Base-by-base conservation (phyloP, 1,139 yeast genomes). In the Eremothecium cymbalariae region DNA sequence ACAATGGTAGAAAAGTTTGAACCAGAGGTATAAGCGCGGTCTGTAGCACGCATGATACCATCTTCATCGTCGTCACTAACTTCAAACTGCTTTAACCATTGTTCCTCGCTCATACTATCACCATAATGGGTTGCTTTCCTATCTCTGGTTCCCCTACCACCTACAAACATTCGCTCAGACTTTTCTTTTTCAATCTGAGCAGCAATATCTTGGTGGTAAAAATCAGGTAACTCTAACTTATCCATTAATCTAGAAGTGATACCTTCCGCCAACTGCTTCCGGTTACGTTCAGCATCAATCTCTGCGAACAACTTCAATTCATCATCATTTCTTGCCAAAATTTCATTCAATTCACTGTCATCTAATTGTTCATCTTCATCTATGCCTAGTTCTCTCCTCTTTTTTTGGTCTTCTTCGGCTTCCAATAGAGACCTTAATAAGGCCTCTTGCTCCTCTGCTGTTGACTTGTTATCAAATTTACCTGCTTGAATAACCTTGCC, bases 401-500 rank as follows among this genome's bases (percentile, higher is more conserved):
- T 64, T 33, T 65, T 68, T 41, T 72, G 72, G 42, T 67, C 74
- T 48, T 79, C 85, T 52, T 81, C 90, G 31, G 77, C 78, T 48
- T 79, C 90, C 29, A 81, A 54, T 40, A 81, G 65, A 14, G 78
- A 76, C 51, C 83, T 69, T 50, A 81, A 66, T 38, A 78, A 67
- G 1, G 85, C 86, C 55, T 81, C 90, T 56, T 81, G 93, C 55
- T 81, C 90, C 57, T 80, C 90, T 0, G 88, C 69, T 3, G 88
- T 78, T 2, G 88, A 79, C 52, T 81, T 80, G 53, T 81, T 80
- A 60, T 79, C 93, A 45, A 81, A 80, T 50, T 81, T 81, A 68
- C 93, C 94, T 3, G 90, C 93, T 57, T 81, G 93, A 55, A 83
- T 83, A 43, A 83, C 93, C 53, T 83, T 80, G 38, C 94, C 94